Evolutionary conservation across 257 asterid genomes (phyloP), one percentile per base, ranked within the genome.

Genomic region (Gentiana straminea): DNA sequence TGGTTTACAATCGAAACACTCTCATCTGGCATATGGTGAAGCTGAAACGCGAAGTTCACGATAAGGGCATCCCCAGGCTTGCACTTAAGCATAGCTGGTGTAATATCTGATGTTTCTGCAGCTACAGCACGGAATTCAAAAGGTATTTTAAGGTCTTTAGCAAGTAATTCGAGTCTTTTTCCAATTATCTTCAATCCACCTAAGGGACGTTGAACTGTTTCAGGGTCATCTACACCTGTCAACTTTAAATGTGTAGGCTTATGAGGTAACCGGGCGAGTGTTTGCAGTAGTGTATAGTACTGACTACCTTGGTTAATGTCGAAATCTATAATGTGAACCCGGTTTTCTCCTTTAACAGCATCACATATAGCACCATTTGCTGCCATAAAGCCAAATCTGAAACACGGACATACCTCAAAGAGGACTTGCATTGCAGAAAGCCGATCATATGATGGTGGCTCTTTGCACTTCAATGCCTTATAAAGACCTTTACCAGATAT

Each of bases 341-440:
- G 68, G 2, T 60, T 77, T 68, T 91, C 97, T 35, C 73, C 83
- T 65, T 62, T 71, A 46, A 68, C 76, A 7, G 97, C 83, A 63
- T 91, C 95, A 50, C 87, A 33, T 36, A 91, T 87, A 0, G 95
- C 93, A 51, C 94, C 89, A 49, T 87, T 87, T 24, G 94, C 98
- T 3, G 90, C 78, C 93, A 85, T 84, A 75, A 87, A 91, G 9
- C 97, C 94, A 44, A 83, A 91, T 63, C 95, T 69, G 52, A 91
- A 87, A 61, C 96, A 91, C 0, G 98, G 98, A 32, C 97, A 91
- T 1, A 79, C 95, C 68, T 91, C 98, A n/a, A 91, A 84, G 59
- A 91, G 89, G 64, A 91, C 94, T 64, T 91, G 98, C 98, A 91
- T 91, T 4, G 97, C 93, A 11, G 97, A 84, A 46, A 91, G 89